phyloP scores from a whole-genome alignment of 2,329 filamentous ascomycete species.

The Claviceps digitariae region DNA sequence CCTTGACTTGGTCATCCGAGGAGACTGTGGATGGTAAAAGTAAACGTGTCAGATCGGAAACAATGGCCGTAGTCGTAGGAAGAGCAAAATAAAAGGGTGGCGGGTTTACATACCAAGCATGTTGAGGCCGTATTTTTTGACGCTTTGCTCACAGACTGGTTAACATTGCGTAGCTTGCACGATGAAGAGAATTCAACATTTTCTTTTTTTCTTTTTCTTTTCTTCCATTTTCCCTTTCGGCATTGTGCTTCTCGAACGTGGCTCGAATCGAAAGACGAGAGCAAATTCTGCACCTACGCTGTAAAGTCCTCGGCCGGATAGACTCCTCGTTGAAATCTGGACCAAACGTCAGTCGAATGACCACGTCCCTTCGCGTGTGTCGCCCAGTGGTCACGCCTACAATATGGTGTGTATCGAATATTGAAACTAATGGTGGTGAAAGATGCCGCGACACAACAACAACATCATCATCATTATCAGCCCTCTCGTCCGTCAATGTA shows the following conservation, averaged over 20 bases:
- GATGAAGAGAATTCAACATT: background rate
- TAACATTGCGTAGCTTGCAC: background rate
- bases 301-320: conserved; percentile 96
- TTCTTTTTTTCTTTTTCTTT: background rate
- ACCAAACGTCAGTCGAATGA: background rate
- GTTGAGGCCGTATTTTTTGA: conserved; percentile 99
- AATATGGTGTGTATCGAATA: conserved; percentile 97
- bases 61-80: background rate
- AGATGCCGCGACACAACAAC: background rate
- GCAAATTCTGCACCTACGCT: conserved; percentile 41
- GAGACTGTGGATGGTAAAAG: conserved; percentile 44
- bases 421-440: conserved; percentile 53
- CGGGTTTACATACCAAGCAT: conserved; percentile 54
- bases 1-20: conserved; percentile 93
- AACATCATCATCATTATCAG: background rate
- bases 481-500: background rate
- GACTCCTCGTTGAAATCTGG: conserved; percentile 69
- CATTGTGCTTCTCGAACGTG: background rate
- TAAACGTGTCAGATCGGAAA: conserved; percentile 6
- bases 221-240: no score
- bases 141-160: conserved; percentile 22
- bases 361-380: background rate
- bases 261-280: background rate
- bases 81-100: no score
- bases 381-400: conserved; percentile 30